Percentiles rank a stretch among this genome's conserved stretches.
These are phyloP conservation scores for Thuja plicata DNA, from an alignment of 83 land plant species.

Conservation along the genomic window DNA sequence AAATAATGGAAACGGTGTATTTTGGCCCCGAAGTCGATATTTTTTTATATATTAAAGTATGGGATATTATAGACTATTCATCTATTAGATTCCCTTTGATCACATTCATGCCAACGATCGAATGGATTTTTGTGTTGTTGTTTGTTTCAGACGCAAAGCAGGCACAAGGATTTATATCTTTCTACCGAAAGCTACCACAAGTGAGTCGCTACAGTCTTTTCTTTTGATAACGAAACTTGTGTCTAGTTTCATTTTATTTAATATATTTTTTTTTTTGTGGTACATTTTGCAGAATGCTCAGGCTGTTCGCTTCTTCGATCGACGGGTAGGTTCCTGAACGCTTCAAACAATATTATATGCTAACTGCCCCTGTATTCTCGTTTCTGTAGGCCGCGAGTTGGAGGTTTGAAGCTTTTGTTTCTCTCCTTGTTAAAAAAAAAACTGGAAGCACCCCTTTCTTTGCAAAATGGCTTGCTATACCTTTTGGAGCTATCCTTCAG, in stretches of 20 bases:
- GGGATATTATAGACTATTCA: too few relatives aligned
- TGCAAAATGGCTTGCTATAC: too few relatives aligned
- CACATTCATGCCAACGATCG: neutral
- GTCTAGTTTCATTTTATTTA: neutral
- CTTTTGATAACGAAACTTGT: too few relatives aligned
- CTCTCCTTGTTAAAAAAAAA: too few relatives aligned
- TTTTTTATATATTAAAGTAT: too few relatives aligned
- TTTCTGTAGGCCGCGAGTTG: too few relatives aligned
- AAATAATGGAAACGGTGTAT: too few relatives aligned
- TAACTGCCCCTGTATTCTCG: neutral
- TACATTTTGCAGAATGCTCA: constrained; percentile 59
- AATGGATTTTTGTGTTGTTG: neutral
- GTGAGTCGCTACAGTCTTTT: constrained; percentile 28
- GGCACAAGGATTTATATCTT: constrained; percentile 87
- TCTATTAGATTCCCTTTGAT: too few relatives aligned
- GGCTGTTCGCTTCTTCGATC: constrained; percentile 92
- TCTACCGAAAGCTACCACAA: constrained; percentile 73
- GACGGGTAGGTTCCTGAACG: constrained; percentile 54
- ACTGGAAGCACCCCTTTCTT: neutral
- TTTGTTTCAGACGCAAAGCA: constrained; percentile 79
- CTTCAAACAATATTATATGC: neutral
- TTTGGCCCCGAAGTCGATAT: too few relatives aligned
- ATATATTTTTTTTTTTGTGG: neutral
- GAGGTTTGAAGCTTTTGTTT: too few relatives aligned
- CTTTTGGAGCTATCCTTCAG: too few relatives aligned